Conservation (phyloP, 2,329 filamentous ascomycete genomes). For the Teratosphaeria destructans region DNA sequence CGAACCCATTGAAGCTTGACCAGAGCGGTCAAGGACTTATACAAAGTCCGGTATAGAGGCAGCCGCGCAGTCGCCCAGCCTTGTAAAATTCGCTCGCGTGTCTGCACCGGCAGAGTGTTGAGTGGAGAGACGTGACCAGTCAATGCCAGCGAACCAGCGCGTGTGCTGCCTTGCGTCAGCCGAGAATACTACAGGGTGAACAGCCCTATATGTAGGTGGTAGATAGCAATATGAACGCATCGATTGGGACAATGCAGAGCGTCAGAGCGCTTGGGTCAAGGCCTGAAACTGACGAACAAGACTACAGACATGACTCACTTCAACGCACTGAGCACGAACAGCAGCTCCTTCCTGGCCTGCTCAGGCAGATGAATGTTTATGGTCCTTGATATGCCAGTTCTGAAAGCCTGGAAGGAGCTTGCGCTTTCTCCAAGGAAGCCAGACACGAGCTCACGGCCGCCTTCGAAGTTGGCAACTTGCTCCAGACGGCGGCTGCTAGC, state of each 20-base stretch:
- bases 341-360: conserved; percentile 39
- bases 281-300: not conserved
- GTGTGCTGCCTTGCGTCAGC: conserved; percentile 37
- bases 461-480: conserved; percentile 27
- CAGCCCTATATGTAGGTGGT: too few relatives aligned
- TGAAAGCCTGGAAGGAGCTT: conserved; percentile 43
- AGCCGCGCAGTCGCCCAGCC: conserved; percentile 52
- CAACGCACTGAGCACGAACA: conserved; percentile 42
- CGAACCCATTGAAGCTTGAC: conserved; percentile 47
- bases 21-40: conserved; percentile 46
- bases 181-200: not conserved
- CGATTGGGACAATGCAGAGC: not conserved
- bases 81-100: conserved; percentile 52
- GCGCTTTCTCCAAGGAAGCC: conserved; percentile 22
- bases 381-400: conserved; percentile 39
- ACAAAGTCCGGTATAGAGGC: conserved; percentile 44
- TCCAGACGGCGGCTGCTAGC: conserved; percentile 45
- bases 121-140: conserved; percentile 58
- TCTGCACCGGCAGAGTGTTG: conserved; percentile 48
- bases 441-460: conserved; percentile 28
- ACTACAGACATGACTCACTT: conserved; percentile 31
- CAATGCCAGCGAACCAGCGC: conserved; percentile 51
- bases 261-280: not conserved
- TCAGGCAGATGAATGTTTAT: conserved; percentile 40
- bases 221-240: not conserved